phyloP scores from a whole-genome alignment of 2,329 filamentous ascomycete species.

The Zymoseptoria pseudotritici region DNA sequence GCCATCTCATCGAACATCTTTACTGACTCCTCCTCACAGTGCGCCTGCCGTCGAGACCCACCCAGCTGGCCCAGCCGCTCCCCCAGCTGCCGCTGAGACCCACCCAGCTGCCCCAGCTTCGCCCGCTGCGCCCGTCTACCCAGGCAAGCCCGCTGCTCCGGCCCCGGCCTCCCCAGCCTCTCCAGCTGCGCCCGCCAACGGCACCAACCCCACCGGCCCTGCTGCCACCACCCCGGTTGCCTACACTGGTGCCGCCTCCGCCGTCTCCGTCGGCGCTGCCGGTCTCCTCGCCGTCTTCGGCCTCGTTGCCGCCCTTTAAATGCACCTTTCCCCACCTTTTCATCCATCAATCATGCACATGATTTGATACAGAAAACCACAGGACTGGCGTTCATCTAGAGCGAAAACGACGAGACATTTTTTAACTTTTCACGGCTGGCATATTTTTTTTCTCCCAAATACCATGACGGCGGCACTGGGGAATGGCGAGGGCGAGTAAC shows the following conservation, averaged over 20 bases:
- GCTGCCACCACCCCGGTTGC: slow-evolving; percentile 1
- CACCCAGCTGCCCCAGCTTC: background rate
- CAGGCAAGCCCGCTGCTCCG: too few species aligned
- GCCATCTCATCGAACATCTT: slow-evolving; percentile 25
- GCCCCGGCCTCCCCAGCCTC: background rate
- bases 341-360: background rate
- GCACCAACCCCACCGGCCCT: background rate
- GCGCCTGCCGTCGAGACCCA: background rate
- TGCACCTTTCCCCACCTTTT: background rate
- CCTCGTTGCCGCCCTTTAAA: background rate
- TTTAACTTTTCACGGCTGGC: background rate
- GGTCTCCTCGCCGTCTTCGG: slow-evolving; percentile 15
- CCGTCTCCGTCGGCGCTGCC: slow-evolving; percentile 15
- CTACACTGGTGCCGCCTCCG: slow-evolving; percentile 17
- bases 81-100: background rate
- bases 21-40: slow-evolving; percentile 23
- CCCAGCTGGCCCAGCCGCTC: slow-evolving; percentile 6
- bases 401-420: background rate
- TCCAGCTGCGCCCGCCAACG: background rate
- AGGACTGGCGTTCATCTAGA: background rate
- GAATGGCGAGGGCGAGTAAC: background rate
- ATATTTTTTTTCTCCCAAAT: background rate
- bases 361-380: background rate
- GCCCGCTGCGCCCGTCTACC: too few species aligned
- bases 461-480: background rate